Evolutionary conservation across 208 protist genomes (phyloP).

Genomic region (Crithidia expoeki): DNA sequence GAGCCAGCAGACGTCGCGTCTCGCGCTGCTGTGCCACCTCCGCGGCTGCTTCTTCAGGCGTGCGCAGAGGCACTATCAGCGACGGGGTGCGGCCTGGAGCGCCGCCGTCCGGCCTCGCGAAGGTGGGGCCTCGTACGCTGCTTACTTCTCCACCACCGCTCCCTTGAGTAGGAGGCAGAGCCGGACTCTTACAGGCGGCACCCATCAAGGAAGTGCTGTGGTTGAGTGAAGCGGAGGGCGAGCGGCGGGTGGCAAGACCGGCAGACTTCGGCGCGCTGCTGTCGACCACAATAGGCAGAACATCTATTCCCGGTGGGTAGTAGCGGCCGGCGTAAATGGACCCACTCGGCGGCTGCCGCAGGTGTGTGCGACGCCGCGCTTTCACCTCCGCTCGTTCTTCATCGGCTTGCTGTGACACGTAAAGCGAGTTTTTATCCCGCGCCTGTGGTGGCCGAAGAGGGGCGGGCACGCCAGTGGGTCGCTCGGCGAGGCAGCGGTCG

Average conservation of each 20-base stretch:
- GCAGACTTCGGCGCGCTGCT: background rate
- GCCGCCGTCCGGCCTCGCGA: background rate
- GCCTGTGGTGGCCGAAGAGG: conserved; percentile 24
- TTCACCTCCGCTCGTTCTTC: conserved; percentile 13
- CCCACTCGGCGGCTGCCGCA: conserved; percentile 20
- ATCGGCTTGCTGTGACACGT: conserved; percentile 22
- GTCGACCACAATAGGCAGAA: conserved; percentile 11
- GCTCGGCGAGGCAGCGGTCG: conserved; percentile 17
- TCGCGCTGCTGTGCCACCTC: conserved; percentile 30
- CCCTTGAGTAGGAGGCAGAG: no score
- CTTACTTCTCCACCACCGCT: no score
- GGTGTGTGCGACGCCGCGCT: conserved; percentile 22
- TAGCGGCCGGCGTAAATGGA: conserved; percentile 27
- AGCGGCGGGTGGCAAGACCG: background rate
- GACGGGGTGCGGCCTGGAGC: background rate
- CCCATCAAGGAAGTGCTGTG: background rate
- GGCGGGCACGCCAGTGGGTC: background rate
- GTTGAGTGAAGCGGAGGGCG: background rate
- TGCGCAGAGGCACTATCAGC: conserved; percentile 6
- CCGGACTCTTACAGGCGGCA: background rate
- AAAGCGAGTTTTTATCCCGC: conserved; percentile 18
- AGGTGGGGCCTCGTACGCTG: background rate
- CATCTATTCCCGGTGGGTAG: conserved; percentile 22
- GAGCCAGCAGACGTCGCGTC: conserved; percentile 28
- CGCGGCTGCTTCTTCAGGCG: conserved; percentile 19